Conservation (phyloP, 1,284 basidiomycete genomes). For the Mycosarcoma maydis region DNA sequence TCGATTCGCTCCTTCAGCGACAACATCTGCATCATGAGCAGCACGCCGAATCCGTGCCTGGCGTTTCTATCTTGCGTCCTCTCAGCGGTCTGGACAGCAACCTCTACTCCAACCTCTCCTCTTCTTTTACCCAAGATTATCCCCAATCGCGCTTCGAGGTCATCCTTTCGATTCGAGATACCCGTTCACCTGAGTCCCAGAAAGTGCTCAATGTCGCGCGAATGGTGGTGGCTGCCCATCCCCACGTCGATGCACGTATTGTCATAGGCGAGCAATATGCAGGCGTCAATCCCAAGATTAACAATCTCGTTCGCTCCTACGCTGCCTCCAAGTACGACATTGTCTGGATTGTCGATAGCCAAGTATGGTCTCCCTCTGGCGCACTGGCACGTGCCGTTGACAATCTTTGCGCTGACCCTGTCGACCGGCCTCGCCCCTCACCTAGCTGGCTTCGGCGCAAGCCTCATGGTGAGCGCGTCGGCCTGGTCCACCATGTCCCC, state of each 20-base stretch:
- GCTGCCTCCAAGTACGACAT: conserved; percentile 82
- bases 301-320: conserved; percentile 90
- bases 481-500: conserved; percentile 94
- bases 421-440: conserved; percentile 53
- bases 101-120: conserved; percentile 59
- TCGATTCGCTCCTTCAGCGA: conserved; percentile 53
- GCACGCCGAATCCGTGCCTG: conserved; percentile 68
- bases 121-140: conserved; percentile 62
- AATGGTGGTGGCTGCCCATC: conserved; percentile 55
- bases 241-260: conserved; percentile 52
- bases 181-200: conserved; percentile 40
- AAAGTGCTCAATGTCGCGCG: conserved; percentile 57
- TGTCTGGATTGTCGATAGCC: conserved; percentile 96
- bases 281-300: conserved; percentile 97
- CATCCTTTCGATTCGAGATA: conserved; percentile 58
- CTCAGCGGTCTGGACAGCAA: conserved; percentile 64
- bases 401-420: conserved; percentile 80
- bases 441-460: conserved; percentile 39
- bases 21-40: conserved; percentile 79
- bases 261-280: conserved; percentile 69
- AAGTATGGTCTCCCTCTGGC: conserved; percentile 81
- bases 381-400: conserved; percentile 87
- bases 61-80: conserved; percentile 63
- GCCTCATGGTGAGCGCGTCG: conserved; percentile 70
- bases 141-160: conserved; percentile 59